Evolutionary conservation across 805 yeast genomes (phyloP).

Genomic region (Hanseniaspora mollemarum): DNA sequence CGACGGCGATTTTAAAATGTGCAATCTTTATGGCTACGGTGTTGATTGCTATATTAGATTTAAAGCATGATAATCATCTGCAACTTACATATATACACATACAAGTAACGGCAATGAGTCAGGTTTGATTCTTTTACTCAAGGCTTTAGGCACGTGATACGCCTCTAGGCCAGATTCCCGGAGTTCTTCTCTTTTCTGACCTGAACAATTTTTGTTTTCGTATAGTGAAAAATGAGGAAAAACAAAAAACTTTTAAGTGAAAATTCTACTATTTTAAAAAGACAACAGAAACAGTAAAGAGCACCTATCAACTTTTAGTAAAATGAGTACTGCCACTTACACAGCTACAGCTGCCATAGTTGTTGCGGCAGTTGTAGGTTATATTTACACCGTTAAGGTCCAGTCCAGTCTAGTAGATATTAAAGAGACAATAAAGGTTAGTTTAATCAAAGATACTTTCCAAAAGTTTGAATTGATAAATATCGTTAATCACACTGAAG

Average conservation of each 20-base stretch:
- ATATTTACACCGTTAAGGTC: slow-evolving; percentile 28
- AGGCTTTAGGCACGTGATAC: no score
- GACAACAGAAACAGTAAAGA: no score
- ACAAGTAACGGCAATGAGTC: background rate
- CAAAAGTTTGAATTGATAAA: slow-evolving; percentile 69
- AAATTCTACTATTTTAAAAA: no score
- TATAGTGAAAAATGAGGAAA: no score
- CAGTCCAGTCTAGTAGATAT: background rate
- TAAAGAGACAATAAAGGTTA: background rate
- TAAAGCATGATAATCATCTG: slow-evolving; percentile 17
- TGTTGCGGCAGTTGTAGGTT: slow-evolving; percentile 18
- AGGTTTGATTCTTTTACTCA: no score
- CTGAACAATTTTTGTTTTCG: no score
- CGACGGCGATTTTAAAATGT: slow-evolving; percentile 57
- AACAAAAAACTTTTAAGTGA: no score
- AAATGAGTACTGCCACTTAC: background rate
- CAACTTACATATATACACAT: background rate
- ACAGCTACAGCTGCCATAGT: background rate
- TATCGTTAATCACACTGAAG: slow-evolving; percentile 65
- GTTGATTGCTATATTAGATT: slow-evolving; percentile 59
- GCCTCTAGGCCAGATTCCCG: no score
- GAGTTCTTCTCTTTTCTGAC: no score
- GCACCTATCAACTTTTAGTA: no score
- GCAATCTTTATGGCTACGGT: slow-evolving; percentile 66
- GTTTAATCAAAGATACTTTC: slow-evolving; percentile 51